Conservation (phyloP, 1,139 yeast genomes). For the Zygosaccharomyces pseudobailii region DNA sequence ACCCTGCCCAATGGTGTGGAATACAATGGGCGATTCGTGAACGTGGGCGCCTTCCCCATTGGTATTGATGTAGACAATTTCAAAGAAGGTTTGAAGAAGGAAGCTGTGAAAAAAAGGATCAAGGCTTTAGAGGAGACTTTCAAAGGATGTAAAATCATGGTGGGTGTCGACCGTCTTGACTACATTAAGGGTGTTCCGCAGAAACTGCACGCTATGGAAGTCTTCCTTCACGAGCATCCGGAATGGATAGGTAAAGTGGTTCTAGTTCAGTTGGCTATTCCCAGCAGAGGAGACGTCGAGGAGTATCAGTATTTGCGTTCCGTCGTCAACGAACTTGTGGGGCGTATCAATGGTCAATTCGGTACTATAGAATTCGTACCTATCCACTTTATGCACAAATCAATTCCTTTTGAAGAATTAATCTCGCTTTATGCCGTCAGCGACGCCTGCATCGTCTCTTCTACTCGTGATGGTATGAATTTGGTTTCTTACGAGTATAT, state of each 20-base stretch:
- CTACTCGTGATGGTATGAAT: slow-evolving; percentile 98
- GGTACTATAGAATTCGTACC: slow-evolving; percentile 98
- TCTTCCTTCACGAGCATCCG: slow-evolving; percentile 86
- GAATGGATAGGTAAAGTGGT: slow-evolving; percentile 98
- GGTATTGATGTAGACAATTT: slow-evolving; percentile 96
- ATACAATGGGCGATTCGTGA: slow-evolving; percentile 69
- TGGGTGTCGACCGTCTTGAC: slow-evolving; percentile 93
- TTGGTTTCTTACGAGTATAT: slow-evolving; percentile 93
- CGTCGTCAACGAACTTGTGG: slow-evolving; percentile 92
- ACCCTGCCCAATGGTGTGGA: slow-evolving; percentile 91
- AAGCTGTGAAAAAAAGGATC: slow-evolving; percentile 61
- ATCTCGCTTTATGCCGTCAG: slow-evolving; percentile 79
- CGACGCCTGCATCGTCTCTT: slow-evolving; percentile 88
- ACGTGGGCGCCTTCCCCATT: slow-evolving; percentile 95
- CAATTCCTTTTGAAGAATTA: slow-evolving; percentile 85
- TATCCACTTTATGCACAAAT: slow-evolving; percentile 91
- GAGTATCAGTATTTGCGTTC: slow-evolving; percentile 93
- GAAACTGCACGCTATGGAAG: slow-evolving; percentile 91
- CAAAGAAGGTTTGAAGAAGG: slow-evolving; percentile 66
- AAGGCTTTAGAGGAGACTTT: slow-evolving; percentile 55
- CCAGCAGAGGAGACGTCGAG: slow-evolving; percentile 96
- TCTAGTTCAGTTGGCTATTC: slow-evolving; percentile 94
- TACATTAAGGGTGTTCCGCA: slow-evolving; percentile 98
- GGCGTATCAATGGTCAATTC: slow-evolving; percentile 91
- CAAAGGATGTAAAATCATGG: slow-evolving; percentile 74